phyloP scores from a whole-genome alignment of 176 grass and related monocot genomes.

The Coix lacrymajobi region DNA sequence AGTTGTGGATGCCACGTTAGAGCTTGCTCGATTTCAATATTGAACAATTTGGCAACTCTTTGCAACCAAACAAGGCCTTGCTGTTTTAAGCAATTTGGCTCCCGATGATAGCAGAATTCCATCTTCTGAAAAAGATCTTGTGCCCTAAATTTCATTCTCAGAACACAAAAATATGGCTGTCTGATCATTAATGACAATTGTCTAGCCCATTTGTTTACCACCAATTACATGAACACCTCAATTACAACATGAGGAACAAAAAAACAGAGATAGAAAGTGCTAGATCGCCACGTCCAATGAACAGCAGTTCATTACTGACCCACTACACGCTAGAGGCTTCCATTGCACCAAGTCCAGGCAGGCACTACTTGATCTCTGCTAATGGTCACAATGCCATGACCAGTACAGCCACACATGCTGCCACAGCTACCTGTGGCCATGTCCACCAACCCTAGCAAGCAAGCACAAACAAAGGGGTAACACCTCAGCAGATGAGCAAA shows the following conservation, averaged over 20 bases:
- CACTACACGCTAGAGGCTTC: background rate
- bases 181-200: background rate
- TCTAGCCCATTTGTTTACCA: background rate
- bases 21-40: no score
- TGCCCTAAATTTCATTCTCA: background rate
- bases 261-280: background rate
- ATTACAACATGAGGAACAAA: conserved; percentile 13
- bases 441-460: conserved; percentile 33
- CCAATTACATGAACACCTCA: conserved; percentile 11
- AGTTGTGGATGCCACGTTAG: no score
- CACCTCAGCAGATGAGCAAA: conserved; percentile 26
- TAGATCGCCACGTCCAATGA: conserved; percentile 7
- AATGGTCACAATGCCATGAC: conserved; percentile 14
- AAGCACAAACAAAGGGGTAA: conserved; percentile 4
- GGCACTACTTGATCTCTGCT: background rate
- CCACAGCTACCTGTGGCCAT: conserved; percentile 18
- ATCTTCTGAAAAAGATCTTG: background rate
- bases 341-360: background rate
- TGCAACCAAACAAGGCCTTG: background rate
- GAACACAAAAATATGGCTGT: background rate
- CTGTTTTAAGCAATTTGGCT: background rate
- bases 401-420: conserved; percentile 29
- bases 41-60: background rate
- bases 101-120: background rate
- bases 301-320: background rate